Evolutionary conservation across 768 basidiomycete species (phyloP).

Genomic region (Leccinum subtestaceum): DNA sequence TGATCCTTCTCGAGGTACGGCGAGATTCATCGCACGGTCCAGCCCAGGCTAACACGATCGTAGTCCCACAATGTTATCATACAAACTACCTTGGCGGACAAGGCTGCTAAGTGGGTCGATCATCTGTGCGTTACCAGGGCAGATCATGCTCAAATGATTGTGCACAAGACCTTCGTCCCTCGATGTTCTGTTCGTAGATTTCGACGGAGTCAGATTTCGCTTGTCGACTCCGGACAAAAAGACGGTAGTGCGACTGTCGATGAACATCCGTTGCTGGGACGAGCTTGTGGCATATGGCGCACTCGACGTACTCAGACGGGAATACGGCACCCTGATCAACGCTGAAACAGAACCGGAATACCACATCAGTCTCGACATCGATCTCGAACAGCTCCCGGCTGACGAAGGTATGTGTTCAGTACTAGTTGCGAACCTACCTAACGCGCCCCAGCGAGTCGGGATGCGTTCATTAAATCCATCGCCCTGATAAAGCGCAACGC

Average conservation of each 20-base stretch:
- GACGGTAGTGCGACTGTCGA: conserved; percentile 80
- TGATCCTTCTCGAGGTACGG: conserved; percentile 84
- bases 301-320: conserved; percentile 68
- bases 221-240: conserved; percentile 86
- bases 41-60: conserved; percentile 11
- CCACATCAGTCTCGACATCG: conserved; percentile 82
- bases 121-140: background rate
- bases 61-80: conserved; percentile 93
- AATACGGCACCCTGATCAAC: conserved; percentile 75
- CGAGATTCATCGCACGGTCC: background rate
- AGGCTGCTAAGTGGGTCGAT: conserved; percentile 70
- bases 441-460: conserved; percentile 61
- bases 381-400: conserved; percentile 82
- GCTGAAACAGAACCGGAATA: conserved; percentile 81
- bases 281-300: conserved; percentile 90
- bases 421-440: conserved; percentile 1
- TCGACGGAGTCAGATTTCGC: conserved; percentile 94
- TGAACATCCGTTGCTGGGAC: conserved; percentile 97
- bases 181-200: conserved; percentile 97
- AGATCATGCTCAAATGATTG: conserved; percentile 16
- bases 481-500: conserved; percentile 90
- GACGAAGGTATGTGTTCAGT: conserved; percentile 59
- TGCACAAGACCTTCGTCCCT: conserved; percentile 75
- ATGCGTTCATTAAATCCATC: conserved; percentile 75
- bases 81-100: conserved; percentile 83